Base-by-base conservation (phyloP, 2,329 filamentous ascomycete genomes). In the Ascocoryne sarcoides region DNA sequence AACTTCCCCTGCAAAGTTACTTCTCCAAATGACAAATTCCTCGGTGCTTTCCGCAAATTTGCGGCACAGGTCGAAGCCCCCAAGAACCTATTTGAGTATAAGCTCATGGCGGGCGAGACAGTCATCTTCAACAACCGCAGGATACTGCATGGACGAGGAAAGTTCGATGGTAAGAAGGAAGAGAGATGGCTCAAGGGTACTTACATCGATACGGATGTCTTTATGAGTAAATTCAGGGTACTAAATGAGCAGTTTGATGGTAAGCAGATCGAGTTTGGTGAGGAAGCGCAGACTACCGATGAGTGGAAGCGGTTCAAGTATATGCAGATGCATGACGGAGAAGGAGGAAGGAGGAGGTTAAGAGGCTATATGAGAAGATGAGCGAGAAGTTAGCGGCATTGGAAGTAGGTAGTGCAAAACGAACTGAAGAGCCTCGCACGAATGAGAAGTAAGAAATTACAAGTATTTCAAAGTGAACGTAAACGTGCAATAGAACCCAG, bases 41-140 rank as follows among this genome's bases (percentile, higher is more conserved):
- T 76, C 35, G 12, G 57, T 1, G 70, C 71, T 0, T 69, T 74
- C 1, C 57, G 63, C 23, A 55, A 60, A 2, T 87, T 94, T 52
- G 70, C 78, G 36, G 43, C 58, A 0, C 49, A 73, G 0, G 62
- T 92, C 17, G 79, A 85, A 48, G 57, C 67, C 1, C 63, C 70
- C 0, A 57, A 65, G 3, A 75, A 75, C 44, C 62, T 87, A 39
- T 82, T 81, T 55, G 72, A 90, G 65, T 69, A 82, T 43, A 82
- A 82, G 61, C 67, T 95, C 61, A 67, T 77, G 39, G 78, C 84
- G 3, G 92, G 90, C 3, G 84, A 95, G 56, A 94, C 87, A 58
- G 88, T 89, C 10, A 71, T 98, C n/a, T 96, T 98, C 58, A 82
- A 94, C 59, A 96, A 96, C 58, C 65, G 78, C 44, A 72, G 90